Evolutionary conservation across 1,284 basidiomycete genomes (phyloP).

Genomic region (Papiliotrema fonsecae): DNA sequence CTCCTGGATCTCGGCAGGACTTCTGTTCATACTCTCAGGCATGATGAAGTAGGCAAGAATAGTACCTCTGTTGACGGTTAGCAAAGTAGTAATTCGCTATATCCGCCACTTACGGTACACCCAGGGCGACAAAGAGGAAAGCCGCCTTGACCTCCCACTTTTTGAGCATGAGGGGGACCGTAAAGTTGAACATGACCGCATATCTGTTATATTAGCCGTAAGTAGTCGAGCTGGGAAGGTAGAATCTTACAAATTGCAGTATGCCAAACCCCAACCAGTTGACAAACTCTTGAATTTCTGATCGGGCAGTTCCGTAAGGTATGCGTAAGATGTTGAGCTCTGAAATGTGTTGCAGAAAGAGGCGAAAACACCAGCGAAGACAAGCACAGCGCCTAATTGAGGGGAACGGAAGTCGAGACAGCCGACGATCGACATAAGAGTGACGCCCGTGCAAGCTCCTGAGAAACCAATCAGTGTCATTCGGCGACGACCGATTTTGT

Average conservation of each 20-base stretch:
- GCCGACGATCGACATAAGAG: slow-evolving; percentile 24
- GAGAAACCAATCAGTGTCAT: slow-evolving; percentile 27
- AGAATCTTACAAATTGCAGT: slow-evolving; percentile 18
- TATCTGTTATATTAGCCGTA: slow-evolving; percentile 6
- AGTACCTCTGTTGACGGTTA: slow-evolving; percentile 12
- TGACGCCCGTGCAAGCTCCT: slow-evolving; percentile 17
- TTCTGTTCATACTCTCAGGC: slow-evolving; percentile 1
- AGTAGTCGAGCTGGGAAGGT: background rate
- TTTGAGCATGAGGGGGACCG: slow-evolving; percentile 24
- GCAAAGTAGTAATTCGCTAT: background rate
- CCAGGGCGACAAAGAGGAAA: slow-evolving; percentile 19
- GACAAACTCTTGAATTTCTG: slow-evolving; percentile 16
- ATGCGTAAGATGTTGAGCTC: slow-evolving; percentile 19
- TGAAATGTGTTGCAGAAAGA: slow-evolving; percentile 27
- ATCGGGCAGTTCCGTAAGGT: slow-evolving; percentile 24
- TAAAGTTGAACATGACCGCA: slow-evolving; percentile 23
- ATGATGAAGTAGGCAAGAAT: slow-evolving; percentile 8
- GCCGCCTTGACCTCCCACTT: slow-evolving; percentile 23
- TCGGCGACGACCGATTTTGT: slow-evolving; percentile 23
- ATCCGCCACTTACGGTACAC: slow-evolving; percentile 20
- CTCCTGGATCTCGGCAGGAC: slow-evolving; percentile 1
- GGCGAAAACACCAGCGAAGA: slow-evolving; percentile 21
- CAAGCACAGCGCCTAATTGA: slow-evolving; percentile 17
- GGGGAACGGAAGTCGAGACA: slow-evolving; percentile 18
- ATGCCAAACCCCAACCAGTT: slow-evolving; percentile 23